Evolutionary conservation across 1,284 basidiomycete species (phyloP).

Genomic region (Tetrapyrgos nigripes): DNA sequence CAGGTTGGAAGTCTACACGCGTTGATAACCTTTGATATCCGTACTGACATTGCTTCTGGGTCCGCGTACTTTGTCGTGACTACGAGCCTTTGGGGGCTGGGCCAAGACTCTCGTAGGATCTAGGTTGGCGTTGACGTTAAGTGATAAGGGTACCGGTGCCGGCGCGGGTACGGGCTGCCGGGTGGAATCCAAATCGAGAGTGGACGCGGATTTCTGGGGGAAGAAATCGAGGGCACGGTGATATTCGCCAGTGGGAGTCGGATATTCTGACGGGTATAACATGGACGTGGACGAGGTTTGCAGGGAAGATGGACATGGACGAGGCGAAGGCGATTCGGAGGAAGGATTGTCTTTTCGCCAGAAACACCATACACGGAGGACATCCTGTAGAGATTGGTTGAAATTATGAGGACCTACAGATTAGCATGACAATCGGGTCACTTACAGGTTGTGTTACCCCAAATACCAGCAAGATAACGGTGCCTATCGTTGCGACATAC

Average conservation of each 20-base stretch:
- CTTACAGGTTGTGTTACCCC: conserved; percentile 41
- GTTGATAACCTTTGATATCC: background rate
- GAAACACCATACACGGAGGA: conserved; percentile 43
- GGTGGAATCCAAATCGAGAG: no score
- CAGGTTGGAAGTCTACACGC: no score
- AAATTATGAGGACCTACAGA: background rate
- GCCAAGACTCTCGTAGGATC: no score
- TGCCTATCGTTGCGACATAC: conserved; percentile 42
- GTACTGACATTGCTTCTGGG: background rate
- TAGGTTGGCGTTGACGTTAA: no score
- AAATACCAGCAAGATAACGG: conserved; percentile 42
- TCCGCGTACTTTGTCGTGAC: background rate
- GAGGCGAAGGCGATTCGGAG: background rate
- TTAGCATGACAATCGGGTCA: background rate
- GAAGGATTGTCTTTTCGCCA: conserved; percentile 31
- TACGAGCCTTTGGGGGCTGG: background rate
- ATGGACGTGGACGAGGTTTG: no score
- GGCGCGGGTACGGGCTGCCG: no score
- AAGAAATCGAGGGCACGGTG: background rate
- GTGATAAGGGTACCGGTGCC: no score
- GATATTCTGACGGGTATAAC: no score
- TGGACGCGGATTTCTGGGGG: no score
- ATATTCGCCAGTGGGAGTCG: no score
- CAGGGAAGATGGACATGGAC: no score
- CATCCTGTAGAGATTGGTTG: conserved; percentile 30